Evolutionary conservation across 805 yeast genomes (phyloP), one percentile per base, ranked within the genome.

Genomic region (Suhomyces sp.): DNA sequence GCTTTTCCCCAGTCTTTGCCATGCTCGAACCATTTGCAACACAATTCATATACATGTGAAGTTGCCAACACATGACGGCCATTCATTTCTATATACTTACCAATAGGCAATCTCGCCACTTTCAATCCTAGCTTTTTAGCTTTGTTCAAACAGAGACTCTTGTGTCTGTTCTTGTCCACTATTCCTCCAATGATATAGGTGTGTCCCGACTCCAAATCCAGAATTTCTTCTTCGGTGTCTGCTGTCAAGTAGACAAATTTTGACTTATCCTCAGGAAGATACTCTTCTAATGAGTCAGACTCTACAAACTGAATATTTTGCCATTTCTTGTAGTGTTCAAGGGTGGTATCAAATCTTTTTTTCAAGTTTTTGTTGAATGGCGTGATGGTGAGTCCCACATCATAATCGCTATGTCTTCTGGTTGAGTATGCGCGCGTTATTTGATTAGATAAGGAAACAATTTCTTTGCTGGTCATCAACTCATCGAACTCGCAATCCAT

Each of bases 141-240:
- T 67, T 92, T 94, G 56, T 87, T 79, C 46, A 82, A 77, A 66
- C 99, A 93, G 31, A 93, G 68, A 56, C 78, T 76, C 68, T 89
- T 89, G 71, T 91, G 86, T 60, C 98, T 80, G 53, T 96, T 96
- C 67, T 93, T 93, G 67, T 93, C 99, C 2, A 93, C 98, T 51
- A 93, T 93, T 0, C 98, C 99, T 8, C 99, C 99, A 47, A 93
- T 84, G 43, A 93, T 82, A 60, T 93, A 93, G 0, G 96, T 88
- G 64, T 78, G 75, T 2, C 86, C 88, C 4, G 83, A 81, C 54
- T 85, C 83, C 49, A 93, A 72, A 22, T 75, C 80, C 9, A 79
- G 82, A 33, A 94, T 61, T 20, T 76, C 81, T 6, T 86, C 87
- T 7, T 85, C 87, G 0, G 97, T 86, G 61, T 93, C 99, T 0